Evolutionary conservation across 495 filamentous ascomycete species (phyloP), one percentile per base, ranked within the genome.

Genomic region (Xanthoparmelia taractica): DNA sequence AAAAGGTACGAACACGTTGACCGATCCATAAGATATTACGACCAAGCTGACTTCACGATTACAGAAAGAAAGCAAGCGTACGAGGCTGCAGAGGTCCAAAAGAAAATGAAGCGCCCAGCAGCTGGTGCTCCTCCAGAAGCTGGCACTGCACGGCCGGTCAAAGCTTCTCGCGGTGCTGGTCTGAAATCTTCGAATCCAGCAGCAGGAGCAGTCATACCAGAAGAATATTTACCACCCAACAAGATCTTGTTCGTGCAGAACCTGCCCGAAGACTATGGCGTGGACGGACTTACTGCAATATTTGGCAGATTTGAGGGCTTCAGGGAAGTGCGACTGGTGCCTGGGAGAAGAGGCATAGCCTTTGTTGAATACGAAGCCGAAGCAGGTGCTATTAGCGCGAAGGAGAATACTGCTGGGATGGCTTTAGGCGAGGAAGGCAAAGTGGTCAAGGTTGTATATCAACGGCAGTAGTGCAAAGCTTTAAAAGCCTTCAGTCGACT

Each of bases 181-280:
- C 88, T 94, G 81, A 95, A 94, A 73, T 83, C 91, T 11, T 87
- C 87, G 10, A 81, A 83, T 63, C 80, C 84, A 23, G 79, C 84
- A n/a, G 78, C 85, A 0, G 81, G 86, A 31, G 81, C 87, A 25
- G 88, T 95, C 56, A 85, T 97, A 20, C 94, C 94, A 3, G 95
- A 97, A 82, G 94, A 99, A 76, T 97, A 95, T 72, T 84, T 97
- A 0, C 94, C 92, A 4, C 93, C 95, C 54, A 99, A 97, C 82
- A 96, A 95, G 76, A 94, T 91, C 65, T 82, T 99, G n/a, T 96
- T 97, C 80, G 78, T 97, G 58, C 91, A 92, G 75, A 91, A 96
- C 68, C 71, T 99, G 55, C 93, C 95, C 20, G 91, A 95, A 66
- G 88, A 91, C 62, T 89, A 88, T 68, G 87, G 87, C 74, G 84